Base-by-base conservation (phyloP, 1,284 basidiomycete genomes). In the Gymnopus androsaceus region DNA sequence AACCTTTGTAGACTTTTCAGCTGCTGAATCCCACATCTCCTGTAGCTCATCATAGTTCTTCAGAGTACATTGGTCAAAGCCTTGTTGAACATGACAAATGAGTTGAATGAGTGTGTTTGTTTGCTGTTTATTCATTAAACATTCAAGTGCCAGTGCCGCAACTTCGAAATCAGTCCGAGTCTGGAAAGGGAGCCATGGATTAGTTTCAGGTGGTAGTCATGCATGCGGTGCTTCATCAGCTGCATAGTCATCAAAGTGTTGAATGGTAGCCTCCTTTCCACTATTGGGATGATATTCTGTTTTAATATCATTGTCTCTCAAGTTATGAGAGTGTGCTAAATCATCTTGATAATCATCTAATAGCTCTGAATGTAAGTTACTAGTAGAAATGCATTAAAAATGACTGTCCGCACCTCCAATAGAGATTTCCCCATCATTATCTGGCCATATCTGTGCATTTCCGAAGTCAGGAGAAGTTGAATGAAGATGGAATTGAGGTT, bases 101-200 rank as follows among this genome's bases (percentile, higher is more conserved):
- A 69, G 33, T n/a, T 54, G 45, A 14, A 70, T 57, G 14, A 71
- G 53, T 6, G 3, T 40, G 31, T 63, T 52, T n/a, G 62, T 51
- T 27, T 66, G 60, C 0, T 50, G 48, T 23, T 58, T 9, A 25
- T 56, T 66, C n/a, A 69, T 48, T 2, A 49, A 46, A 14, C 63
- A 59, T 9, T 63, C 58, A 3, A 66, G 57, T 3, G 60, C 50
- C 23, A 70, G 47, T 46, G 69, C 61, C 0, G 66, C 59, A 50
- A 71, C 63, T 48, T 66, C 61, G 51, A 67, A 71, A 45, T 71
- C 66, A 2, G 61, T 27, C 1, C 56, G 57, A 21, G 51, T 52
- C 6, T 31, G 37, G 36, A 52, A 71, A 34, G 66, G 62, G 17
- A 31, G 37, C 61, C 64, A 64, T 1, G 61, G 51, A 14, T 31